A percentile compares a stretch with the other conserved stretches of the same genome.
phyloP scores from a whole-genome alignment of 1,284 basidiomycete species.

The Ustilago hordei region DNA sequence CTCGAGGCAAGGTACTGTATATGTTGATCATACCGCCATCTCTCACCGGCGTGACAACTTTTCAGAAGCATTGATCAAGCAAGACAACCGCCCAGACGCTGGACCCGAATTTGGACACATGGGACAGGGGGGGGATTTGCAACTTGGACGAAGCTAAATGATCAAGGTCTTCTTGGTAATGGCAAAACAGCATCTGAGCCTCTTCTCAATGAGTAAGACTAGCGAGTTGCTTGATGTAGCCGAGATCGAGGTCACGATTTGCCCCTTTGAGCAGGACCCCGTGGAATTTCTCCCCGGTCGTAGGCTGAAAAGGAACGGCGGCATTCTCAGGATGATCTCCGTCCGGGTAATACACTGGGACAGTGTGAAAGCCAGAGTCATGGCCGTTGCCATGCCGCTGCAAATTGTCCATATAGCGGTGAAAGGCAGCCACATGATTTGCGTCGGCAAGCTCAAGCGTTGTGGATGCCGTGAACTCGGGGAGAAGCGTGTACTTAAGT shows the following conservation, averaged over 20 bases:
- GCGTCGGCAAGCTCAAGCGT: conserved; percentile 47
- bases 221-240: conserved; percentile 20
- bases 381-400: not conserved
- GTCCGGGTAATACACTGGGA: not conserved
- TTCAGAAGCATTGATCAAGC: not conserved
- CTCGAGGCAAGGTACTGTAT: too few species aligned
- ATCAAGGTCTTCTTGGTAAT: not conserved
- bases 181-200: not conserved
- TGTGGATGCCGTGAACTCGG: conserved; percentile 19
- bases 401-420: conserved; percentile 14
- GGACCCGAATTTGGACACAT: not conserved
- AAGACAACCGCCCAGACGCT: not conserved
- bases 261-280: conserved; percentile 16
- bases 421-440: conserved; percentile 32
- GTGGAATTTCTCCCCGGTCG: not conserved
- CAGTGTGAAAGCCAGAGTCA: not conserved
- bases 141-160: not conserved
- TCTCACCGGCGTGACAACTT: too few species aligned
- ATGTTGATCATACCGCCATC: too few species aligned
- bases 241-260: not conserved
- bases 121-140: not conserved
- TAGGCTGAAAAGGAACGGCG: not conserved
- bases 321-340: not conserved
- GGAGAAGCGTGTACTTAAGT: conserved; percentile 17
- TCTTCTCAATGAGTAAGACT: not conserved